Conservation (phyloP, 495 filamentous ascomycete species). For the Penicillium parvum region DNA sequence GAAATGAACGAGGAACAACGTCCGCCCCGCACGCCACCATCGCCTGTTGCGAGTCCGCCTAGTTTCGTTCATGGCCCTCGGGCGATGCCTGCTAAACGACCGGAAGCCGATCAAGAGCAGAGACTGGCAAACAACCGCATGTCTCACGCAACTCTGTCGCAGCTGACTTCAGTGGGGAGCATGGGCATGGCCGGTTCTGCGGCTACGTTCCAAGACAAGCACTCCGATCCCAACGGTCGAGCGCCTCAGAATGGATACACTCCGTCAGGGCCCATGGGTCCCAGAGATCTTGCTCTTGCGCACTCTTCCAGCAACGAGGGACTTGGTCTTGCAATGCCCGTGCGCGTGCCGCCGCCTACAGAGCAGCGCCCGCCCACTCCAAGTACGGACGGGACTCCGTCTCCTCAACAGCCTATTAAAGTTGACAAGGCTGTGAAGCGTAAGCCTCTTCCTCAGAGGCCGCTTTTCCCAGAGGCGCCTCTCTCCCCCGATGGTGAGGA, state of each 20-base stretch:
- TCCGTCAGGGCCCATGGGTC: too few relatives aligned
- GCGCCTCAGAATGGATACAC: too few relatives aligned
- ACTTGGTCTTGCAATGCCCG: conserved; percentile 10
- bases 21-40: conserved; percentile 55
- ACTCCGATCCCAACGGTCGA: conserved; percentile 16
- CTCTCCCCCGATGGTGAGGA: conserved; percentile 18
- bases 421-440: conserved; percentile 47
- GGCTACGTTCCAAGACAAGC: conserved; percentile 28
- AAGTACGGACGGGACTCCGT: conserved; percentile 14
- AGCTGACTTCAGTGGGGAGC: conserved; percentile 63
- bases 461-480: conserved; percentile 4
- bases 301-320: conserved; percentile 22
- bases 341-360: conserved; percentile 11
- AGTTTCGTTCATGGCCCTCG: conserved; percentile 68
- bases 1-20: conserved; percentile 49
- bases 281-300: conserved; percentile 5
- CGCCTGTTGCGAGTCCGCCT: conserved; percentile 71
- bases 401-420: conserved; percentile 33
- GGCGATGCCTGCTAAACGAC: conserved; percentile 60
- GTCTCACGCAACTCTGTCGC: conserved; percentile 73
- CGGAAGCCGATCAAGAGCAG: conserved; percentile 68
- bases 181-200: conserved; percentile 35
- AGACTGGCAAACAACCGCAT: conserved; percentile 74
- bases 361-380: conserved; percentile 19
- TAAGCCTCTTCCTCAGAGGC: conserved; percentile 59